Conservation (phyloP, 1,284 basidiomycete species). For the Chondrostereum purpureum region DNA sequence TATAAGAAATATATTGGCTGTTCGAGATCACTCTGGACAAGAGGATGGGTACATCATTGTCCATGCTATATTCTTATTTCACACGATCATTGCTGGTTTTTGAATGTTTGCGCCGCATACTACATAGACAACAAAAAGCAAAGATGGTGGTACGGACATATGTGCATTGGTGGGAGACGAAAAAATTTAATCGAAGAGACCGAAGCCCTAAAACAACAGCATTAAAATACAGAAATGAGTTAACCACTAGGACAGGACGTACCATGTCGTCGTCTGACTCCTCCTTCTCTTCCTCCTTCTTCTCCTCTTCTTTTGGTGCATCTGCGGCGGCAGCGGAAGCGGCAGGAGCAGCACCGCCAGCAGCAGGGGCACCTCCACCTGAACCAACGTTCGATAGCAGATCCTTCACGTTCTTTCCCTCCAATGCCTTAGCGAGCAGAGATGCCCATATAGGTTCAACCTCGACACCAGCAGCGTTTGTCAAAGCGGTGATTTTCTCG, state of each 20-base stretch:
- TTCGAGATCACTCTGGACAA: no score
- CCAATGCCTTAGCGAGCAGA: constrained; percentile 94
- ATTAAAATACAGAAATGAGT: constrained; percentile 1
- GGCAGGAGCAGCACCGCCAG: constrained; percentile 51
- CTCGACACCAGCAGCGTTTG: constrained; percentile 78
- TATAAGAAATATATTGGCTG: no score
- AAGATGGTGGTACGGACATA: constrained; percentile 4
- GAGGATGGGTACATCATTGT: no score
- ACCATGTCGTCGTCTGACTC: constrained; percentile 93
- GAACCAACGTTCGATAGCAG: constrained; percentile 88
- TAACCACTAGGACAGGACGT: constrained; percentile 23
- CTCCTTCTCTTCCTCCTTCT: constrained; percentile 77
- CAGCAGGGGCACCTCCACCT: constrained; percentile 75
- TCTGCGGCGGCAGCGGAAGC: constrained; percentile 57
- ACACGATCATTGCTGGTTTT: neutral
- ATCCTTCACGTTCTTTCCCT: constrained; percentile 97
- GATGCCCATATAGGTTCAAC: constrained; percentile 97
- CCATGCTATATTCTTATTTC: no score
- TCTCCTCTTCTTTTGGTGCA: constrained; percentile 53
- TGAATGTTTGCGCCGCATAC: neutral
- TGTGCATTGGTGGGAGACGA: constrained; percentile 12
- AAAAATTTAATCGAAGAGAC: constrained; percentile 68
- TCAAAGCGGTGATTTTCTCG: constrained; percentile 87
- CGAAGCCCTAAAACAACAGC: constrained; percentile 53
- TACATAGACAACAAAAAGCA: constrained; percentile 3